Evolutionary conservation across 805 yeast genomes (phyloP).

Genomic region (Nakazawaea ernobii): DNA sequence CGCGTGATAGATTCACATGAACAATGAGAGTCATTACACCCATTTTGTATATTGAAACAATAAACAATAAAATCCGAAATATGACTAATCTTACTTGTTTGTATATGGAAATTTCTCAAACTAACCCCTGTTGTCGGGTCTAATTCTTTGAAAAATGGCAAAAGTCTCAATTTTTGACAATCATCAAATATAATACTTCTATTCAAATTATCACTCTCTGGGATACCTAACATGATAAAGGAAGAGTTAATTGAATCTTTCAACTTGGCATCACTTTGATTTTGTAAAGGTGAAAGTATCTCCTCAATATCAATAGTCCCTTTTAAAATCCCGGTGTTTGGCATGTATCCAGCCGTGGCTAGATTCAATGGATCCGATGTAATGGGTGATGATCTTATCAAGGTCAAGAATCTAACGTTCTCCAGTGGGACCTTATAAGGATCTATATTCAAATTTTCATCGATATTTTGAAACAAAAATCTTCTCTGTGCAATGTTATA

Average conservation of each 20-base stretch:
- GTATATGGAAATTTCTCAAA: conserved; percentile 80
- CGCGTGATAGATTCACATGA: conserved; percentile 33
- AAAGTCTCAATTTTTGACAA: conserved; percentile 33
- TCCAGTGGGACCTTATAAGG: conserved; percentile 15
- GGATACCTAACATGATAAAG: conserved; percentile 13
- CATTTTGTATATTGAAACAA: too few species aligned
- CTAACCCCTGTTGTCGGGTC: conserved; percentile 73
- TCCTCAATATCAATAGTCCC: conserved; percentile 53
- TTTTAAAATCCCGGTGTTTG: conserved; percentile 38
- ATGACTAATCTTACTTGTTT: conserved; percentile 71
- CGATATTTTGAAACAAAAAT: conserved; percentile 23
- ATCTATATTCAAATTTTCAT: conserved; percentile 4
- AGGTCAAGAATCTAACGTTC: conserved; percentile 7
- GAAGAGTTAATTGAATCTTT: conserved; percentile 23
- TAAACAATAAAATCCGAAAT: conserved; percentile 77
- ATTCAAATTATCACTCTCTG: background rate
- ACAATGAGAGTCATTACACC: too few species aligned
- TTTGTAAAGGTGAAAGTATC: conserved; percentile 40
- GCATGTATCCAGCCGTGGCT: conserved; percentile 15
- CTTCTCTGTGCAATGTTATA: conserved; percentile 49
- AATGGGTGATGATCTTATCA: conserved; percentile 14
- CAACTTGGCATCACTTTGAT: conserved; percentile 19
- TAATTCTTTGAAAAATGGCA: conserved; percentile 51
- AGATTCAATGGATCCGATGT: conserved; percentile 23
- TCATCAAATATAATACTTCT: conserved; percentile 32